Base-by-base conservation (phyloP, 164 flowering plant species). In the Platanus orientalis region DNA sequence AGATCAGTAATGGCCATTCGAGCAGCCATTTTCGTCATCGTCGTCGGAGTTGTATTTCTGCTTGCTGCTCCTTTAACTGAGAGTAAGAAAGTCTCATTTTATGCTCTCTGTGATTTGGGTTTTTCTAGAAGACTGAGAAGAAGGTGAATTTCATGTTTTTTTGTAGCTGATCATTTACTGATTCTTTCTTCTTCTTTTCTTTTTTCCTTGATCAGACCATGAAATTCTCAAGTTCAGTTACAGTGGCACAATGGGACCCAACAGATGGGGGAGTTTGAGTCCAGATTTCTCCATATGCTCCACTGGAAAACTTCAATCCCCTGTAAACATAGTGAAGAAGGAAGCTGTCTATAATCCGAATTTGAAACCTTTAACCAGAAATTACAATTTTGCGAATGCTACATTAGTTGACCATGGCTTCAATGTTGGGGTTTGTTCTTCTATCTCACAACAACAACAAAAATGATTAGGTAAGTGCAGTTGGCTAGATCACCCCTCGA, bases 261-360 rank as follows among this genome's bases (percentile, higher is more conserved):
- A 58, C 11, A 67, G 74, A 11, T 87, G 89, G 92, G 85, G 89
- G 53, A 72, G 50, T 45, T 53, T 82, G 70, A 65, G 57, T 20
- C 75, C 78, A n/a, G 10, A 39, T 0, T 77, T 20, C 67, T 11
- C 66, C 1, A 24, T 60, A 0, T 87, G 88, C 63, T 47, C 76
- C 10, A 20, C 21, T 0, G 88, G 93, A 29, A 73, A 69, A 57
- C 11, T 7, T 9, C 93, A 87, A 66, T 83, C 89, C 45, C 93
- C 93, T 0, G 62, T 87, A 11, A 52, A 84, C 70, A 80, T 85
- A 24, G 42, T 30, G 21, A 76, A 62, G 49, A 25, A 58, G 7
- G 1, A 68, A 1, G 53, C 60, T 26, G 57, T 64, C 3, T 1
- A 1, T 9, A 72, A 72, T 64, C 57, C 55, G 11, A 68, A 47